phyloP scores from a whole-genome alignment of 2,329 filamentous ascomycete species.

The Neurospora crassa region DNA sequence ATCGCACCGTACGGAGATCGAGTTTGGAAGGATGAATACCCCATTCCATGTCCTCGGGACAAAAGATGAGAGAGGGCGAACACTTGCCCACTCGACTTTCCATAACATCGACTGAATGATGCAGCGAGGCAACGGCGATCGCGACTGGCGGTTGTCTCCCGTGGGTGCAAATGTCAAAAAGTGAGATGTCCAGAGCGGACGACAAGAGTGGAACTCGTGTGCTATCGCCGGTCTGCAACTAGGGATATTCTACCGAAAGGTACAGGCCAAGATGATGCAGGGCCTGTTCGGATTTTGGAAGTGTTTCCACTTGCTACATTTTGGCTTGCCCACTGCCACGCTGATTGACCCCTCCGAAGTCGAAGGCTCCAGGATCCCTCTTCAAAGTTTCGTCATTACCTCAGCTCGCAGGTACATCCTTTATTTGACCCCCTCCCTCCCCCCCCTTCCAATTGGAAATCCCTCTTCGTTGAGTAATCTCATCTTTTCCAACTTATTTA shows the following conservation, averaged over 20 bases:
- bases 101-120: neutral
- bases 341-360: slow-evolving; percentile 17
- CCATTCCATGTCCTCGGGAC: neutral
- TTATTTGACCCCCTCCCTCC: slow-evolving; percentile 13
- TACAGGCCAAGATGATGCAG: slow-evolving; percentile 18
- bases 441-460: slow-evolving; percentile 14
- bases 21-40: neutral
- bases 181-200: neutral
- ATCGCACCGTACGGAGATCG: neutral
- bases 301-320: slow-evolving; percentile 5
- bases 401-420: neutral
- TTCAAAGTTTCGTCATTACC: slow-evolving; percentile 22
- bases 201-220: neutral
- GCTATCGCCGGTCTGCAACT: neutral
- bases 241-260: neutral
- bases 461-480: slow-evolving; percentile 11
- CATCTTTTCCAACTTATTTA: slow-evolving; percentile 4
- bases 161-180: neutral
- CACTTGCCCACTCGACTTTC: neutral
- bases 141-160: neutral
- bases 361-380: slow-evolving; percentile 12
- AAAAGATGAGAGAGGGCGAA: neutral
- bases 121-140: neutral
- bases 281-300: slow-evolving; percentile 16
- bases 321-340: slow-evolving; percentile 3